Evolutionary conservation across 2,329 filamentous ascomycete genomes (phyloP).

Genomic region (Colletotrichum sidae): DNA sequence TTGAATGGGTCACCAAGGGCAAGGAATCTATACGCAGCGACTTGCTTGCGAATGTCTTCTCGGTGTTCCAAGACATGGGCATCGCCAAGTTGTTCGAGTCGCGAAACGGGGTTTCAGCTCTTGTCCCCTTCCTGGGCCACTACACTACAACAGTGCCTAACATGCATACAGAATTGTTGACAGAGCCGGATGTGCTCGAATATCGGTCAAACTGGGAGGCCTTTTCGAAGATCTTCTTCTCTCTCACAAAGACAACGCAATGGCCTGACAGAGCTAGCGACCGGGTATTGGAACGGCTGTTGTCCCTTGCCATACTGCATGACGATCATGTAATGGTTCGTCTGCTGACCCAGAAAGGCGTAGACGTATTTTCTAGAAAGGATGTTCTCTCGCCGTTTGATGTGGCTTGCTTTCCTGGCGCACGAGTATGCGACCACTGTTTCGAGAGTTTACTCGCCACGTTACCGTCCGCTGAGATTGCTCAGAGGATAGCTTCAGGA

Average conservation of each 20-base stretch:
- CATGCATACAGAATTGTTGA: not conserved
- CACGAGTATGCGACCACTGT: fast-evolving
- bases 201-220: too few species aligned
- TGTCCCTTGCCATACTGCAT: not conserved
- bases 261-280: not conserved
- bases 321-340: fast-evolving
- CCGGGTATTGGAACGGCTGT: not conserved
- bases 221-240: too few species aligned
- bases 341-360: not conserved
- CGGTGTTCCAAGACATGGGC: too few species aligned
- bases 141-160: not conserved
- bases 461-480: not conserved
- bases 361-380: not conserved
- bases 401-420: not conserved
- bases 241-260: not conserved
- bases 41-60: too few species aligned
- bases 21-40: too few species aligned
- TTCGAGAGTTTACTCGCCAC: not conserved
- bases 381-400: not conserved
- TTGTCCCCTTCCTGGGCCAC: not conserved
- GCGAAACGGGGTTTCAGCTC: not conserved
- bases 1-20: too few species aligned
- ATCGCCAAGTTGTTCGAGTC: not conserved
- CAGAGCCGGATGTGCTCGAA: too few species aligned
- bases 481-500: not conserved